Base-by-base conservation (phyloP, 2,329 filamentous ascomycete species). In the Hortaea sp. region DNA sequence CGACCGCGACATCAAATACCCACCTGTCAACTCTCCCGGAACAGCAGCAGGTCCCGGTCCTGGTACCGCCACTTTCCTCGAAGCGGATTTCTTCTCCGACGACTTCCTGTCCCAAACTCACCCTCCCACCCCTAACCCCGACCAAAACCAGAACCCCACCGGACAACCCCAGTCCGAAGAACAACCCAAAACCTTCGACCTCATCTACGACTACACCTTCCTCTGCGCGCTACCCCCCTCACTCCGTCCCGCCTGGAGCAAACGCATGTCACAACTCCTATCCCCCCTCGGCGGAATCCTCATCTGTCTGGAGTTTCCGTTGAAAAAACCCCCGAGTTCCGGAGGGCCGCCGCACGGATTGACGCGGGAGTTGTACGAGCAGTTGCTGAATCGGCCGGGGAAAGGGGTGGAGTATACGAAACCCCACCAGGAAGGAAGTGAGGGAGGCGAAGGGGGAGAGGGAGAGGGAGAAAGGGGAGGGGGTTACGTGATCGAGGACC, bases 251-350 rank as follows among this genome's bases (percentile, higher is more conserved):
- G 57, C 64, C 27, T 83, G 79, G 79, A 74, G 78, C 2, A 63
- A 68, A 11, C 70, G 77, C 13, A 75, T 77, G 61, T 69, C 69
- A 4, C 65, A 74, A 45, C 67, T 82, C 6, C 70, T 82, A 7
- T 65, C 72, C 10, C 65, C 70, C 1, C 20, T 20, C 20, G 63
- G 63, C 3, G 77, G 77, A 5, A 66, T 69, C 42, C 67, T 82
- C 45, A 69, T 82, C 42, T 82, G 79, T 65, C 74, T 94, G 50
- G 87, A 94, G 62, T 94, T 84, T 62, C 88, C 88, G 7, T 79
- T 82, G 1, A 75, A 78, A 50, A 92, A 89, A 63, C 73, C 78
- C 38, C 74, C 82, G 7, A 71, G 70, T 7, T 71, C 75, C 7
- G 73, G 73, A 7, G 87, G 88, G 0, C 87, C 88, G 9, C 87